Conservation (phyloP, 495 filamentous ascomycete species). For the Neurospora tetraspora region DNA sequence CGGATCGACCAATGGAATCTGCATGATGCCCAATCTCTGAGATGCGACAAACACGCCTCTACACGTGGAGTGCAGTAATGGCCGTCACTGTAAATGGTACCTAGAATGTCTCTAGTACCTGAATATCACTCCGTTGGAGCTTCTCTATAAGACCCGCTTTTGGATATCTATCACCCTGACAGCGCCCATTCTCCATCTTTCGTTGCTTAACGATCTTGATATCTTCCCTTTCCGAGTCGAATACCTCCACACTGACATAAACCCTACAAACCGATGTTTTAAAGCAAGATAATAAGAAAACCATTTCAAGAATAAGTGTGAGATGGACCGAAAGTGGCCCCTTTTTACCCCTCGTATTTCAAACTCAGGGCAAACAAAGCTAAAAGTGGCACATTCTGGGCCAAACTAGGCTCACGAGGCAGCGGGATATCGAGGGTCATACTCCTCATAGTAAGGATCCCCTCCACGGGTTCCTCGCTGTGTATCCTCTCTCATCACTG, state of each 20-base stretch:
- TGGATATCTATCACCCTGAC: not conserved
- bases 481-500: not conserved
- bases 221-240: not conserved
- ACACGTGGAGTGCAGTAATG: not conserved
- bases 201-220: not conserved
- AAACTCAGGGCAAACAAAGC: not conserved
- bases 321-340: not conserved
- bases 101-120: not conserved
- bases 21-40: not conserved
- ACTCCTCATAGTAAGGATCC: constrained; percentile 28
- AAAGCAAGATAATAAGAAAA: not conserved
- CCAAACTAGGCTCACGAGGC: constrained; percentile 3
- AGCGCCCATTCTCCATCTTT: not conserved
- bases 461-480: constrained; percentile 7
- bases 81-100: not conserved
- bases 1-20: not conserved
- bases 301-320: not conserved
- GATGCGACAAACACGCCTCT: not conserved
- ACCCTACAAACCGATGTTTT: not conserved
- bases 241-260: not conserved
- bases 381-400: not conserved
- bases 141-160: not conserved
- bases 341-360: not conserved
- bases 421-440: constrained; percentile 27
- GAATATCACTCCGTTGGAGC: not conserved